These are phyloP conservation scores for Melampsora larici-populina DNA, from an alignment of 1,284 basidiomycete genomes.

Conservation along the genomic window DNA sequence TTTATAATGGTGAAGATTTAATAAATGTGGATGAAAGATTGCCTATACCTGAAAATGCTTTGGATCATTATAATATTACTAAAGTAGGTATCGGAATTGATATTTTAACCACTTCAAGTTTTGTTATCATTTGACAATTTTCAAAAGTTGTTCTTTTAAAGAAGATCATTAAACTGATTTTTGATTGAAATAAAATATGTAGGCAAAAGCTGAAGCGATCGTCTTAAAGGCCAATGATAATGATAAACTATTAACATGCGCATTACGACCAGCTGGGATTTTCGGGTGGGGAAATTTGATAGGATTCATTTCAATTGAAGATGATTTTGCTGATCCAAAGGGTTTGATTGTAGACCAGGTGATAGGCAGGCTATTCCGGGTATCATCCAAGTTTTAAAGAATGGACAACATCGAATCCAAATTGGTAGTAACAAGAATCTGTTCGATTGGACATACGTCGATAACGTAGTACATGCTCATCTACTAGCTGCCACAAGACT, in stretches of 20 bases:
- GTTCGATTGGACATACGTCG: slow-evolving; percentile 97
- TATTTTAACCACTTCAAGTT: too few relatives aligned
- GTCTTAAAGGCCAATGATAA: slow-evolving; percentile 82
- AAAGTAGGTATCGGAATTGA: slow-evolving; percentile 58
- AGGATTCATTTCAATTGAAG: background rate
- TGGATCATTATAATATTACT: slow-evolving; percentile 95
- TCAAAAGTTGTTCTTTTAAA: too few relatives aligned
- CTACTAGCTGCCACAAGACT: slow-evolving; percentile 87
- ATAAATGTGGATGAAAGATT: slow-evolving; percentile 86
- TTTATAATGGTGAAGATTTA: slow-evolving; percentile 74
- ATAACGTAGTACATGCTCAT: slow-evolving; percentile 91
- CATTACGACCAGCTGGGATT: slow-evolving; percentile 89
- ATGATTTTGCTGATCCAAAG: background rate
- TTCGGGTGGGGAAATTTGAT: slow-evolving; percentile 68
- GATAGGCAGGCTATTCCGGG: slow-evolving; percentile 84
- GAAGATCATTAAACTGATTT: too few relatives aligned
- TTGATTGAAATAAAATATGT: background rate
- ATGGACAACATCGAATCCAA: slow-evolving; percentile 83
- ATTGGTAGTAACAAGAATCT: slow-evolving; percentile 90
- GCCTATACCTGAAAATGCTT: slow-evolving; percentile 67
- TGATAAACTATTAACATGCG: slow-evolving; percentile 78
- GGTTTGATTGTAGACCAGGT: slow-evolving; percentile 64
- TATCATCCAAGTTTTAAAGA: slow-evolving; percentile 74
- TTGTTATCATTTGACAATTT: too few relatives aligned
- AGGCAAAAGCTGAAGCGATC: slow-evolving; percentile 75